Evolutionary conservation across 2,329 filamentous ascomycete genomes (phyloP), one percentile per base, ranked within the genome.

Genomic region (Aspergillus arachidicola): DNA sequence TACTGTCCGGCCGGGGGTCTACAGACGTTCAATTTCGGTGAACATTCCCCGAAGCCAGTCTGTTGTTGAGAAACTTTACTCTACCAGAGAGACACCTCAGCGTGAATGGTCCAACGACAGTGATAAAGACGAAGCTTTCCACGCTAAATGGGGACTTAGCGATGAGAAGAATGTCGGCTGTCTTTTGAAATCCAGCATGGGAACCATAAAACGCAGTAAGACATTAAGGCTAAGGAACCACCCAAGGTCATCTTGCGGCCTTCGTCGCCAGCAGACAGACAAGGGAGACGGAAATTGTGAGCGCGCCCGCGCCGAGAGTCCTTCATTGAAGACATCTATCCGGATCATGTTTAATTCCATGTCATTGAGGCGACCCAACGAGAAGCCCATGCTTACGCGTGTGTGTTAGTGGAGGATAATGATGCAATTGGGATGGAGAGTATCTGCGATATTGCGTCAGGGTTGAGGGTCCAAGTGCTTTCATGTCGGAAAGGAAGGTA

Each of bases 1-100:
- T 66, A 96, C 92, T 77, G 89, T 92, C 72, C 86, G 91, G 16
- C 90, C 86, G 68, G 90, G 90, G 55, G 94, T 96, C 73, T 86
- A 87, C 43, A 91, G 89, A 69, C 87, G 90, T 62, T 91, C 91
- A 1, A 83, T 82, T 45, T 91, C 89, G 67, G 70, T 83, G 53
- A 78, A 55, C 41, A 23, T 69, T 16, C 50, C 46, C n/a, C 23
- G 19, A 23, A 34, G 28, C 36, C 30, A 62, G 38, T 36, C 48
- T n/a, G 14, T 32, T 28, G 23, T 23, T 19, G 34, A 51, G 23
- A 38, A 55, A 12, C n/a, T 12, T 34, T 34, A 34, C 9, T 53
- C 57, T n/a, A 59, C 30, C 11, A n/a, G 45, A 16, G 30, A 59
- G 7, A 7, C n/a, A 26, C n/a, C 34, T 14, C 19, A 54, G 36